A percentile compares a stretch with the other conserved stretches of the same genome.
phyloP scores from a whole-genome alignment of 2,329 filamentous ascomycete genomes.

The Penicillium sp. region DNA sequence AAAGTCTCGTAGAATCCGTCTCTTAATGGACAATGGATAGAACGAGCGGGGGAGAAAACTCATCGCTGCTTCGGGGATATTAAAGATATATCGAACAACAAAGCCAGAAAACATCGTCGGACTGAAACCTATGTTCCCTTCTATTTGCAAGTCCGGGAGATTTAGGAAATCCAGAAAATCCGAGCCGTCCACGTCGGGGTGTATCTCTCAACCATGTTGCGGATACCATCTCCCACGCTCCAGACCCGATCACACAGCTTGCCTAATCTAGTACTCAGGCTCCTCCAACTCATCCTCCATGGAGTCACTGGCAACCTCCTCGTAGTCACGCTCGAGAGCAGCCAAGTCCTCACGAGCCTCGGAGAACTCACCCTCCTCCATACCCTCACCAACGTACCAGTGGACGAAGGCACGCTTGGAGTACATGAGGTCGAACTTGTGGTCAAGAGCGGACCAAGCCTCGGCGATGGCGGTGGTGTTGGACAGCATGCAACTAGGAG shows the following conservation, averaged over 20 bases:
- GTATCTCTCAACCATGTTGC: slow-evolving; percentile 22
- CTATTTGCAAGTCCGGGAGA: slow-evolving; percentile 36
- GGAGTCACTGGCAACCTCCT: slow-evolving; percentile 95
- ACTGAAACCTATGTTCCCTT: slow-evolving; percentile 38
- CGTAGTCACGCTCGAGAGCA: slow-evolving; percentile 96
- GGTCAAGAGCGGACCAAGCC: slow-evolving; percentile 92
- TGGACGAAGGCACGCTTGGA: slow-evolving; percentile 99
- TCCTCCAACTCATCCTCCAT: slow-evolving; percentile 81
- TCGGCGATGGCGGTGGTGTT: slow-evolving; percentile 97
- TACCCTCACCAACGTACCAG: slow-evolving; percentile 99
- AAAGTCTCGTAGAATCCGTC: slow-evolving; percentile 15
- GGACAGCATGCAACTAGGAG: slow-evolving; percentile 78
- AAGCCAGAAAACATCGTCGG: slow-evolving; percentile 35
- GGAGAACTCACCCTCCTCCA: slow-evolving; percentile 99
- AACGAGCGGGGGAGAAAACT: slow-evolving; percentile 36
- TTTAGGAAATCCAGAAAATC: slow-evolving; percentile 26
- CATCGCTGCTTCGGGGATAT: slow-evolving; percentile 40
- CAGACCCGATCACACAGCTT: slow-evolving; percentile 20
- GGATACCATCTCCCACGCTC: slow-evolving; percentile 21
- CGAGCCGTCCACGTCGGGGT: slow-evolving; percentile 22
- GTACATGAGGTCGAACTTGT: slow-evolving; percentile 99
- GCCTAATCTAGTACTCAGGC: slow-evolving; percentile 75
- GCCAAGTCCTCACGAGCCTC: slow-evolving; percentile 98
- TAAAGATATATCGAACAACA: slow-evolving; percentile 42
- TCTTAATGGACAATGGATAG: slow-evolving; percentile 14